Evolutionary conservation across 2,329 filamentous ascomycete genomes (phyloP), one percentile per base, ranked within the genome.

Genomic region (Cercospora sesami): DNA sequence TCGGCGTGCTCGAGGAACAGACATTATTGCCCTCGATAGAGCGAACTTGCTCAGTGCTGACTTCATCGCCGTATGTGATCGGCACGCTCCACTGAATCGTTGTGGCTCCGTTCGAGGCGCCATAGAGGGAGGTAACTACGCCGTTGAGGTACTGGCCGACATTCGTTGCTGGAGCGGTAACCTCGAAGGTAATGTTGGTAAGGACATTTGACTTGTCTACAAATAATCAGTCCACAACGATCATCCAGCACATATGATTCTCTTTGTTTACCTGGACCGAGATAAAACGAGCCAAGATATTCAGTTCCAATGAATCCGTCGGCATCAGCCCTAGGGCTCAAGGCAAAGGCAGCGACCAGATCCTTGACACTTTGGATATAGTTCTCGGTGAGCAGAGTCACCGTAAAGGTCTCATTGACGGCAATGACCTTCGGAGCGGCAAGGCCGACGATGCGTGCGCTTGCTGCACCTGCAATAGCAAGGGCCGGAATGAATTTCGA

Each of bases 341-440:
- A 60, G 16, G 64, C 67, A 33, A 71, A 71, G 10, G 69, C 62
- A 4, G 60, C 67, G 3, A 66, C 64, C 26, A 71, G 66, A 58
- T 71, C 69, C 36, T 67, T 63, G 62, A 71, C 67, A 26, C 36
- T 63, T 55, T 71, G 67, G n/a, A 69, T 71, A 63, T 71, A 69
- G 60, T 71, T 66, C 55, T 69, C 67, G 9, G 67, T 71, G 64
- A 69, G 60, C 16, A 71, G 31, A 45, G 69, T 69, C 9, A 71
- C 55, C 1, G 61, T 63, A 36, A 71, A 65, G 39, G 59, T 66
- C 21, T 63, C 48, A 60, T 66, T 64, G 1, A 65, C 61, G n/a
- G 60, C 67, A 39, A 71, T 69, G 31, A 57, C 36, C 28, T 61
- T 60, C 1, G 69, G 68, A 21, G 60, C 66, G 18, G 68, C 66